Base-by-base conservation (phyloP, 352 stramenopile species). In the Aphanomyces cochlioides region DNA sequence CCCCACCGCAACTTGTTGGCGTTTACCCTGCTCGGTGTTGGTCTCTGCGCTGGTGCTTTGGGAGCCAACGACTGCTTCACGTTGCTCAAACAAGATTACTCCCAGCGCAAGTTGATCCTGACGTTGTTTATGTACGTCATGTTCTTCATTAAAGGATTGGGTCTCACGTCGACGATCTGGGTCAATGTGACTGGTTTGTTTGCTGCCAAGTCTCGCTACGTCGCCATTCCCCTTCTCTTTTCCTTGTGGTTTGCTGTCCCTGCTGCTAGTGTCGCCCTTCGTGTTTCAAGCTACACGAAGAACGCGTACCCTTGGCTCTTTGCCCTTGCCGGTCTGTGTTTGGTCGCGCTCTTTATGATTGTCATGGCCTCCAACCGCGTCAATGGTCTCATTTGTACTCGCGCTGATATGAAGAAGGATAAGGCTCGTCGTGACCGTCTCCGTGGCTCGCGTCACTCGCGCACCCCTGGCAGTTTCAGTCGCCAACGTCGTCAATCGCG, bases 71-170 rank as follows among this genome's bases (percentile, higher is more conserved):
- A 74, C 48, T 76, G 81, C 60, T 80, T 77, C 48, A 63, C 60
- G 12, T 80, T 85, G 38, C 79, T 84, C 73, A 84, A 74, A 50
- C 79, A 79, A 34, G 76, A 89, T 66, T 72, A 59, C 19, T 76
- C 85, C 74, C 85, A 83, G 66, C 64, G 64, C 64, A 70, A 70
- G 64, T 34, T 90, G 69, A 86, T 91, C 76, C 69, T 91, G 67
- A 82, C 87, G 73, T 86, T 92, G 34, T 77, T 90, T 17, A 78
- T 79, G 15, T 60, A 90, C 45, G 59, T 94, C 21, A 53, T 84
- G 5, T 94, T 91, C 74, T 94, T 94, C 66, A 92, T 94, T 57
- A 79, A 79, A 17, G 86, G 86, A 7, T 75, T 94, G 36, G 86
- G 86, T 28, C 74, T 86, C 2, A 91, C 83, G 19, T 88, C 84